These are phyloP conservation scores for Manihot esculenta DNA, from an alignment of 441 rosid species.

Conservation along the genomic window DNA sequence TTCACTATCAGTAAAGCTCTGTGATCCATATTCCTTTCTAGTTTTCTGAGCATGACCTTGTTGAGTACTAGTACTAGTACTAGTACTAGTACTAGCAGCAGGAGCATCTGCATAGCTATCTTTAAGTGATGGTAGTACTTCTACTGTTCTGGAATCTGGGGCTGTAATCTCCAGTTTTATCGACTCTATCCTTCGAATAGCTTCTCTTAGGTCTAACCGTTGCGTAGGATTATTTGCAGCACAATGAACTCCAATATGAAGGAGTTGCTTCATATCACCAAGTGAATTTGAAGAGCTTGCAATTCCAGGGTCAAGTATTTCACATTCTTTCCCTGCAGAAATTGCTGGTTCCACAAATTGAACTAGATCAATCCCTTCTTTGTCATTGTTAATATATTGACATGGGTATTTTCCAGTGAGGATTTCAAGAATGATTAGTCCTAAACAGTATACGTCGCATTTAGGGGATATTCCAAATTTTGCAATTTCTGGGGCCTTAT, in stretches of 20 bases:
- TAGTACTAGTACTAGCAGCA: too few relatives aligned
- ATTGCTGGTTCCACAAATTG: slow-evolving; percentile 48
- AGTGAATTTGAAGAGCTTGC: slow-evolving; percentile 25
- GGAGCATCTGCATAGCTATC: slow-evolving; percentile 30
- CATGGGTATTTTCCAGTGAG: slow-evolving; percentile 66
- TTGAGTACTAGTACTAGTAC: neutral
- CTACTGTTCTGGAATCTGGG: neutral
- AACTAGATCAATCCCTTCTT: slow-evolving; percentile 56
- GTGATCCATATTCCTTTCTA: neutral
- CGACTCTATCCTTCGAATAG: slow-evolving; percentile 37
- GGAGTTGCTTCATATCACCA: slow-evolving; percentile 44
- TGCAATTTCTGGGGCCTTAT: slow-evolving; percentile 54
- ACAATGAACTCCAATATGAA: slow-evolving; percentile 56
- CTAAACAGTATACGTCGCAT: slow-evolving; percentile 75
- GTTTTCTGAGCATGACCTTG: neutral
- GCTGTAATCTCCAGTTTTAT: slow-evolving; percentile 23
- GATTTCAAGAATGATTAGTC: slow-evolving; percentile 68
- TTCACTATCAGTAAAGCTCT: neutral
- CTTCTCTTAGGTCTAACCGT: slow-evolving; percentile 52
- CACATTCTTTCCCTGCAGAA: slow-evolving; percentile 40
- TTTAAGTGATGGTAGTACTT: slow-evolving; percentile 19
- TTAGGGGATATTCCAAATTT: slow-evolving; percentile 43
- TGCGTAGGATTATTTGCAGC: slow-evolving; percentile 40
- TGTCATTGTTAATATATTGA: slow-evolving; percentile 41
- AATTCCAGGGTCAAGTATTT: slow-evolving; percentile 64